Percentiles rank a stretch among this genome's conserved stretches.
These are phyloP conservation scores for Stereum hirsutum DNA, from an alignment of 1,284 basidiomycete species.

Conservation along the genomic window DNA sequence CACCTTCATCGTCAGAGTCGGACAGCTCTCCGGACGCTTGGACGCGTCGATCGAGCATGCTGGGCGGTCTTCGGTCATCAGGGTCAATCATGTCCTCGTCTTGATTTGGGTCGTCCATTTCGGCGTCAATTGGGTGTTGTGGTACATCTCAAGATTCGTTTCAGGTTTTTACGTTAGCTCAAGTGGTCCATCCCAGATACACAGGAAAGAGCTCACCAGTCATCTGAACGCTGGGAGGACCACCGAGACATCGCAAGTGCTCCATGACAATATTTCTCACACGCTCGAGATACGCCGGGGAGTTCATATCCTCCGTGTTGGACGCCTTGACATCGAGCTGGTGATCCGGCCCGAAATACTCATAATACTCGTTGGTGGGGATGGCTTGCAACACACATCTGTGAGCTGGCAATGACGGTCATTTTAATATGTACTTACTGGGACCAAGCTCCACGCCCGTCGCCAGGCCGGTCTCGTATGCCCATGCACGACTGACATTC, in stretches of 20 bases:
- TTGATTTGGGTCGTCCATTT: slow-evolving; percentile 68
- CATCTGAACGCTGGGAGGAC: slow-evolving; percentile 89
- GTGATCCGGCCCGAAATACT: slow-evolving; percentile 98
- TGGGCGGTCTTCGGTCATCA: slow-evolving; percentile 64
- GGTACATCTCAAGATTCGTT: slow-evolving; percentile 48
- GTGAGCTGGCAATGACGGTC: neutral
- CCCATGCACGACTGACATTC: slow-evolving; percentile 96
- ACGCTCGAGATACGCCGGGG: slow-evolving; percentile 87
- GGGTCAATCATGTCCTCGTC: slow-evolving; percentile 76
- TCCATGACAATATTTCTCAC: slow-evolving; percentile 91
- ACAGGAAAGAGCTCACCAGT: slow-evolving; percentile 65
- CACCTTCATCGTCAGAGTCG: slow-evolving; percentile 83
- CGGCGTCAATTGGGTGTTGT: slow-evolving; percentile 67
- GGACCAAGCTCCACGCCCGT: slow-evolving; percentile 89
- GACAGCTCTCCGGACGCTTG: slow-evolving; percentile 78
- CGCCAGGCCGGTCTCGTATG: slow-evolving; percentile 95
- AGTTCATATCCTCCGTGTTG: slow-evolving; percentile 96
- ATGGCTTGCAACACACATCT: slow-evolving; percentile 51
- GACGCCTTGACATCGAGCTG: slow-evolving; percentile 94
- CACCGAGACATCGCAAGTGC: slow-evolving; percentile 75
- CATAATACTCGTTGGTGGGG: slow-evolving; percentile 96
- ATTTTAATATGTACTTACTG: slow-evolving; percentile 33
- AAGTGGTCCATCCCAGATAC: too few species aligned
- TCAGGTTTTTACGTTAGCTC: too few species aligned
- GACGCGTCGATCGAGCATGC: slow-evolving; percentile 62